Evolutionary conservation across 148 eudicot genomes (phyloP), one percentile per base, ranked within the genome.

Genomic region (Camellia granthamiana): DNA sequence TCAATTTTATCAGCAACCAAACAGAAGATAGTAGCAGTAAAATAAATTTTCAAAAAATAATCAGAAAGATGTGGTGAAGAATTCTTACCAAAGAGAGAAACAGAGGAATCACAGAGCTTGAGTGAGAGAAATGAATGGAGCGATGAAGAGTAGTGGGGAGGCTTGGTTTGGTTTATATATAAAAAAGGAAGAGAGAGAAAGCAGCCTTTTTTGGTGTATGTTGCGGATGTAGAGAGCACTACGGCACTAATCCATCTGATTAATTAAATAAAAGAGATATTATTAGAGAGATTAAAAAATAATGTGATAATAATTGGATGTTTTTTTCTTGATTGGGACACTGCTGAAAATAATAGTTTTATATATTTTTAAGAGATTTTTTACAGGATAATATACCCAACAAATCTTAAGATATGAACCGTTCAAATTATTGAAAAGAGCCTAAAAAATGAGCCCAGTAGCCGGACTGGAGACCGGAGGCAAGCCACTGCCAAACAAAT

Each of bases 141-240:
- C 7, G 7, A 58, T 41, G 55, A 15, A 16, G 49, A 56, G 15
- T 15, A 47, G 51, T 16, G 12, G 7, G 56, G 19, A n/a, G 65
- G 4, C 12, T 9, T 58, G 16, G 3, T 19, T 51, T 51, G 43
- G 66, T 19, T 18, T 67, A 43, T 8, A 15, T 9, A 49, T 47
- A 11, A 63, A 74, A 3, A 58, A 65, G 54, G 44, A 14, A 13
- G 21, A 6, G 47, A 58, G 46, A 74, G 44, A 13, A 43, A 2
- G 49, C 77, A 74, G 65, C 49, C 9, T 74, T 58, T 58, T 59
- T 41, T 42, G 66, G 12, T 58, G 5, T 23, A 56, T 4, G 77
- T 49, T 41, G 77, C 77, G 66, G 58, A 75, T 58, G 64, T 65
- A 75, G 21, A 65, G 51, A 58, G 41, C 77, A 41, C 74, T 10